These are phyloP conservation scores for Coemansia sp. DNA, from an alignment of 192 early-diverging fungal species.

Conservation along the genomic window DNA sequence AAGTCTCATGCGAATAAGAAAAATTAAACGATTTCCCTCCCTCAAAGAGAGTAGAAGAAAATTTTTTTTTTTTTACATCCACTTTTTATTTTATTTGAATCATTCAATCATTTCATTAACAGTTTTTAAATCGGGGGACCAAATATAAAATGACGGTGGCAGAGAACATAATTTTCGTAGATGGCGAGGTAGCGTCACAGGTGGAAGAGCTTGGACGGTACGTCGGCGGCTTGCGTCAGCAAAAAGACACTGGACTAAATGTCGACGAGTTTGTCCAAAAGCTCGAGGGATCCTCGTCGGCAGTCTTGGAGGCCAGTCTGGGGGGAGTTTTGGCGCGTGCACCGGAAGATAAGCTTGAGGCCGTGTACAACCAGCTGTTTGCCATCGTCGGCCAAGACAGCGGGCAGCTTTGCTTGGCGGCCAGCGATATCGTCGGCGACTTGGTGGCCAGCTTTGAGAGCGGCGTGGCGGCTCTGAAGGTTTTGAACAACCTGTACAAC, in stretches of 20 bases:
- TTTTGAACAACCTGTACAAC: conserved; percentile 82
- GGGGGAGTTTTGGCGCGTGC: conserved; percentile 39
- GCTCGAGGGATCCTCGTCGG: conserved; percentile 43
- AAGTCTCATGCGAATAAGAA: too few species aligned
- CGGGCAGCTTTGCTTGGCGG: not conserved
- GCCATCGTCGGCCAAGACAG: conserved; percentile 13
- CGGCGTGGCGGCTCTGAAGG: conserved; percentile 35
- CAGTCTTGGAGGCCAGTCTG: conserved; percentile 54
- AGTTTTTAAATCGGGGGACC: not conserved
- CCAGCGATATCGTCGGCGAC: conserved; percentile 16
- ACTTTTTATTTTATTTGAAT: too few species aligned
- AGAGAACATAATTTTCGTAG: conserved; percentile 53
- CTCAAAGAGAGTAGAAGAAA: too few species aligned
- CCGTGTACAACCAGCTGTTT: conserved; percentile 53
- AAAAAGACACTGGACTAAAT: conserved; percentile 6
- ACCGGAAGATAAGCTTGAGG: conserved; percentile 35
- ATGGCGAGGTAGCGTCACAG: conserved; percentile 53
- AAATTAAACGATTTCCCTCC: too few species aligned
- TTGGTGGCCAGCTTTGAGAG: conserved; percentile 18
- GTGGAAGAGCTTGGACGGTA: conserved; percentile 72
- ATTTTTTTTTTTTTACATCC: too few species aligned
- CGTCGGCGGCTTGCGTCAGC: conserved; percentile 33
- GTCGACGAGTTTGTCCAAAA: conserved; percentile 20
- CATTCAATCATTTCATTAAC: too few species aligned
- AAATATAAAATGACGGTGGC: conserved; percentile 24